Percentiles rank a stretch among this genome's conserved stretches.
phyloP scores from a whole-genome alignment of 73 alveolate species.

The Blepharisma stoltei region DNA sequence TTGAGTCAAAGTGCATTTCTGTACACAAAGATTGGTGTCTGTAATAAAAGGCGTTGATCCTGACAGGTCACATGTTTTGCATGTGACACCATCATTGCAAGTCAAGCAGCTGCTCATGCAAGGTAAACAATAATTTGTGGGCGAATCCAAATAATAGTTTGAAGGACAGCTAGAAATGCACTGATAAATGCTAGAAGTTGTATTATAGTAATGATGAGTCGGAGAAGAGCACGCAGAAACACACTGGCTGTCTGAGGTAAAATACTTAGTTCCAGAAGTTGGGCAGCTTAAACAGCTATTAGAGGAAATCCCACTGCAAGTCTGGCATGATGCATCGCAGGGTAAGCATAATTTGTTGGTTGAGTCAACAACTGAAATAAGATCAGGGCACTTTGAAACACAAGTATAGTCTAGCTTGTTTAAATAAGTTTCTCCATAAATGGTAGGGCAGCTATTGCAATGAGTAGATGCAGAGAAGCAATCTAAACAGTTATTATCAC shows the following conservation, averaged over 20 bases:
- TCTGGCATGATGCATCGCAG: conserved; percentile 1
- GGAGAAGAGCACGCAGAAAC: background rate
- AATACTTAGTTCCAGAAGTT: background rate
- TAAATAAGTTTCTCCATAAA: background rate
- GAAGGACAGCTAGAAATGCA: background rate
- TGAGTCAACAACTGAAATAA: background rate
- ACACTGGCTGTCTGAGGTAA: background rate
- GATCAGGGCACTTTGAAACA: background rate
- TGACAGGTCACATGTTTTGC: background rate
- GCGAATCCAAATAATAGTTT: background rate
- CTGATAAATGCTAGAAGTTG: background rate
- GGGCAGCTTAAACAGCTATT: background rate
- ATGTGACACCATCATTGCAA: background rate
- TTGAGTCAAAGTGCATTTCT: no score
- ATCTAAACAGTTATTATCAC: background rate
- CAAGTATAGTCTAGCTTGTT: background rate
- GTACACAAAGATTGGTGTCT: background rate
- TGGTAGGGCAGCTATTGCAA: conserved; percentile 3
- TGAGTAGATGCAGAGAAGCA: background rate
- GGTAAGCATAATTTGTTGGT: background rate
- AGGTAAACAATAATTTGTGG: background rate
- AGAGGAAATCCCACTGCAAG: background rate
- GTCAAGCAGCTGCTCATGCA: background rate
- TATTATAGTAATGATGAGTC: background rate
- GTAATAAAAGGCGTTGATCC: background rate